A percentile compares a stretch with the other conserved stretches of the same genome.
Evolutionary conservation across 148 eudicot species (phyloP).

Genomic region (Heliosperma pusillum): DNA sequence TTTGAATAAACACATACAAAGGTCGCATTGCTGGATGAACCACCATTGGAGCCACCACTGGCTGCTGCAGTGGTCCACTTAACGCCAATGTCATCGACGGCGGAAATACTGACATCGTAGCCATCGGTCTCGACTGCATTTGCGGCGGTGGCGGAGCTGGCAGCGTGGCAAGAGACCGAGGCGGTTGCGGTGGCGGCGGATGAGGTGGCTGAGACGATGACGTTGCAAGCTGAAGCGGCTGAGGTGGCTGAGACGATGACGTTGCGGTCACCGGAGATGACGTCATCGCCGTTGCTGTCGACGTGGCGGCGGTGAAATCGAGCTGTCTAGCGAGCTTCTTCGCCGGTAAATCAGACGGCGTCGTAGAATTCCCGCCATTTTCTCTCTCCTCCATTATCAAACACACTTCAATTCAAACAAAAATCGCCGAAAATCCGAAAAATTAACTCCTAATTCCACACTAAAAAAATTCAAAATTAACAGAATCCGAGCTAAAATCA

Average conservation of each 20-base stretch:
- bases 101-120: background rate
- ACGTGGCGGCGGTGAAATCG: constrained; percentile 43
- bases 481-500: constrained; percentile 15
- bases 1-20: constrained; percentile 34
- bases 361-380: constrained; percentile 22
- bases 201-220: constrained; percentile 14
- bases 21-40: constrained; percentile 44
- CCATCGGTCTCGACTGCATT: background rate
- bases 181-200: constrained; percentile 22
- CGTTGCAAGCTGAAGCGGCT: constrained; percentile 20
- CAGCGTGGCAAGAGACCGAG: constrained; percentile 26
- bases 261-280: constrained; percentile 23
- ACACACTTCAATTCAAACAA: background rate
- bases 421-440: background rate
- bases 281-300: background rate
- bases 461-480: background rate
- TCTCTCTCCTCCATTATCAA: constrained; percentile 24
- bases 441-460: no score
- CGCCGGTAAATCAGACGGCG: constrained; percentile 40
- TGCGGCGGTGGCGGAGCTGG: constrained; percentile 16
- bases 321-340: constrained; percentile 75
- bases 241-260: constrained; percentile 16
- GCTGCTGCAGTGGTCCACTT: constrained; percentile 32
- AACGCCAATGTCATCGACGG: constrained; percentile 13
- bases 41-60: constrained; percentile 27